A percentile compares a stretch with the other conserved stretches of the same genome.
Conservation (phyloP, 2,329 filamentous ascomycete species). For the Myriosclerotinia curreyana region DNA sequence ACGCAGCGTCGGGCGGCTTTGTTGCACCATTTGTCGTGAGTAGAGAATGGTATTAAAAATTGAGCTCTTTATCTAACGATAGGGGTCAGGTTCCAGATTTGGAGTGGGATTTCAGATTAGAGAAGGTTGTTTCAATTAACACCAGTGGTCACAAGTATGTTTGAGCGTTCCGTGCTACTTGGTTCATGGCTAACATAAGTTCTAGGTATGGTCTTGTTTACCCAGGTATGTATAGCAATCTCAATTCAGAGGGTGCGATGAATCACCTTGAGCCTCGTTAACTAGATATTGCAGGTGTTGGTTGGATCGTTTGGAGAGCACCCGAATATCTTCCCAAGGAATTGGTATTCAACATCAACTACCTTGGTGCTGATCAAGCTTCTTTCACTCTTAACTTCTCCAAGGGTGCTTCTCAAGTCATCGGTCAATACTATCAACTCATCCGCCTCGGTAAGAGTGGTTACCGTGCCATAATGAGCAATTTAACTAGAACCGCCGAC, state of each 20-base stretch:
- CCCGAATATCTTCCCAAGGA: conserved; percentile 79
- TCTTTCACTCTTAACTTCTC: conserved; percentile 98
- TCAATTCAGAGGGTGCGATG: no score
- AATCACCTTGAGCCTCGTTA: no score
- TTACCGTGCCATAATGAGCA: conserved; percentile 90
- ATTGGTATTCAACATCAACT: conserved; percentile 99
- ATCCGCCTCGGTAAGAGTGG: conserved; percentile 91
- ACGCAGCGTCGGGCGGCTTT: conserved; percentile 88
- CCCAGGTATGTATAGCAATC: conserved; percentile 48
- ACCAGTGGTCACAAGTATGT: conserved; percentile 87
- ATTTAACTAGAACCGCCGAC: conserved; percentile 85
- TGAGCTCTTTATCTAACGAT: neutral
- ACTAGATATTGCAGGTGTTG: conserved; percentile 54
- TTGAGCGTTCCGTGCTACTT: neutral
- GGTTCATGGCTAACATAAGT: conserved; percentile 14
- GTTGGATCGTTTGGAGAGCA: conserved; percentile 88
- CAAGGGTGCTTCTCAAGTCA: conserved; percentile 90
- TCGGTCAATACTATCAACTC: conserved; percentile 96
- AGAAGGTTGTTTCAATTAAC: conserved; percentile 90
- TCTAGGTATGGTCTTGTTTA: conserved; percentile 66
- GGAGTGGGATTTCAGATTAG: conserved; percentile 87
- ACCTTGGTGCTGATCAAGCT: conserved; percentile 90
- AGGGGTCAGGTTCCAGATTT: conserved; percentile 64
- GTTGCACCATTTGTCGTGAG: conserved; percentile 72
- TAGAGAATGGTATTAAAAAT: conserved; percentile 42